Conservation (phyloP, 352 stramenopile genomes). For the Phytophthora litchii region DNA sequence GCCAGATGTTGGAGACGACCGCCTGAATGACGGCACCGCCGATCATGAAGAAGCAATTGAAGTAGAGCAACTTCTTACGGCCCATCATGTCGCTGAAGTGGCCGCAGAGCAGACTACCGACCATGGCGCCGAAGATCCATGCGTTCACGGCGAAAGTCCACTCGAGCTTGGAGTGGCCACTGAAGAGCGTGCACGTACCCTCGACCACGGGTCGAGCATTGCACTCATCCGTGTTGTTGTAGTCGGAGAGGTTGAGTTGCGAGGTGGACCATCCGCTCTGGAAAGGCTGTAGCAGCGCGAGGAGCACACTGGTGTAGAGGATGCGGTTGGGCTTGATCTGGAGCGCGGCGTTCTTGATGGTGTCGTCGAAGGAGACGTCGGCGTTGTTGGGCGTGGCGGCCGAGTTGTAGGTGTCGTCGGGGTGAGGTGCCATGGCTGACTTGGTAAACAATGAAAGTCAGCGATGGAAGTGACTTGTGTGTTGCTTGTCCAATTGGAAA, state of each 20-base stretch:
- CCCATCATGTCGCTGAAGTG: conserved; percentile 38
- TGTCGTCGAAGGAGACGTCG: conserved; percentile 20
- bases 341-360: conserved; percentile 23
- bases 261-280: conserved; percentile 64
- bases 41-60: conserved; percentile 47
- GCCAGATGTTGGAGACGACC: conserved; percentile 32
- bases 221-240: conserved; percentile 58
- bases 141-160: conserved; percentile 33
- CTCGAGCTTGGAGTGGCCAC: conserved; percentile 42
- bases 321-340: conserved; percentile 40
- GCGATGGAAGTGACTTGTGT: conserved; percentile 4
- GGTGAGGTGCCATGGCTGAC: conserved; percentile 10
- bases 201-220: conserved; percentile 40
- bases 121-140: conserved; percentile 63
- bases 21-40: conserved; percentile 42
- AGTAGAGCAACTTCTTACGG: conserved; percentile 32
- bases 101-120: conserved; percentile 48
- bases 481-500: conserved; percentile 13
- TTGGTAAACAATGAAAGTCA: not conserved
- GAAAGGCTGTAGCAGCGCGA: conserved; percentile 49
- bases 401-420: conserved; percentile 14
- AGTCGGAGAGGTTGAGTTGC: conserved; percentile 69
- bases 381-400: conserved; percentile 13
- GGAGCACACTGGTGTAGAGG: conserved; percentile 49
- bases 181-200: conserved; percentile 48